phyloP scores from a whole-genome alignment of 2,329 filamentous ascomycete species.

The Thermomyces lanuginosus region DNA sequence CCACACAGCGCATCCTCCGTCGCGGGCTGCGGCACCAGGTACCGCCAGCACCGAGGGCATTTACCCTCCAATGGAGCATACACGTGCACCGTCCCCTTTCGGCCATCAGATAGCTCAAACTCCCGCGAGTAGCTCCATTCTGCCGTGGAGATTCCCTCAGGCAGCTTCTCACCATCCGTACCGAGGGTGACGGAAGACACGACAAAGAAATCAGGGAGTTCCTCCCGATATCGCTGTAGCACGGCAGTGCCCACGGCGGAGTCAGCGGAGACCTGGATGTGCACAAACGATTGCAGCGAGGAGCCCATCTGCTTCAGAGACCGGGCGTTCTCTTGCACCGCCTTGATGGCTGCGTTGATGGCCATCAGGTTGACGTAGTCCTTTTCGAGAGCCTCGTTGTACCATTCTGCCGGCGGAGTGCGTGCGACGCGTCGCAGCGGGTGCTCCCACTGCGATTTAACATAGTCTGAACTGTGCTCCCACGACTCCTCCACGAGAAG shows the following conservation, averaged over 20 bases:
- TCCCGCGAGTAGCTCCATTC: conserved; percentile 29
- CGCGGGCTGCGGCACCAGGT: conserved; percentile 40
- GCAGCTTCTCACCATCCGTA: conserved; percentile 14
- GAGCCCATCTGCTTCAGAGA: conserved; percentile 57
- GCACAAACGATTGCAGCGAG: conserved; percentile 61
- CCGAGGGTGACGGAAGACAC: conserved; percentile 47
- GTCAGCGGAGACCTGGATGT: conserved; percentile 15
- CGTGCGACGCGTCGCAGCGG: conserved; percentile 27
- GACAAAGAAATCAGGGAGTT: conserved; percentile 51
- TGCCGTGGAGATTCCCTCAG: conserved; percentile 14
- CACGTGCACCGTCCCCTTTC: conserved; percentile 22
- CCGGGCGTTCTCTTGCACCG: conserved; percentile 57
- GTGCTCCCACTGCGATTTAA: conserved; percentile 37
- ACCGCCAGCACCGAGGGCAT: conserved; percentile 81
- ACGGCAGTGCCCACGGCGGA: conserved; percentile 8
- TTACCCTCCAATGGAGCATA: conserved; percentile 44
- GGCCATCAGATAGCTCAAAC: conserved; percentile 22
- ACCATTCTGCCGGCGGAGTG: conserved; percentile 18
- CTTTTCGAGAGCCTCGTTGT: conserved; percentile 33
- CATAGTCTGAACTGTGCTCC: conserved; percentile 53
- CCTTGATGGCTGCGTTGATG: conserved; percentile 53
- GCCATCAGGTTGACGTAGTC: conserved; percentile 28
- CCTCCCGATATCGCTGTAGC: conserved; percentile 21
- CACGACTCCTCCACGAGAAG: conserved; percentile 77
- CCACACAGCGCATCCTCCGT: conserved; percentile 50